These are phyloP conservation scores for Baudoinia panamericana DNA, from an alignment of 495 filamentous ascomycete genomes.

Conservation along the genomic window DNA sequence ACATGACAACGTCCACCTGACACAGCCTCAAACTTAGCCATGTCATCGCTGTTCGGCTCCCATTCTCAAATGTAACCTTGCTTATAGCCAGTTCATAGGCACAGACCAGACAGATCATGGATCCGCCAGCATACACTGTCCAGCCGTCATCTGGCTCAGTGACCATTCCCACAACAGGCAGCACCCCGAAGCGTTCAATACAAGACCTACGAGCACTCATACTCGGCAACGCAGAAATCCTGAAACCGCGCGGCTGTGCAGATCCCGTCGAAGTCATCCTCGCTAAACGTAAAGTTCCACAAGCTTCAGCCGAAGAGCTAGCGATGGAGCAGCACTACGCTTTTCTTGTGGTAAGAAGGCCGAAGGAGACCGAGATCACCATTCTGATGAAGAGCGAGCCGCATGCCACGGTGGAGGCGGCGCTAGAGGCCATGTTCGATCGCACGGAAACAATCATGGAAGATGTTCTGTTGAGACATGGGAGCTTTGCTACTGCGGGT, in stretches of 20 bases:
- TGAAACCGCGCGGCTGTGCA: background rate
- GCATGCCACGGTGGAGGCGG: slow-evolving; percentile 1
- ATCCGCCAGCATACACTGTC: slow-evolving; percentile 8
- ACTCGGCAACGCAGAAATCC: slow-evolving; percentile 5
- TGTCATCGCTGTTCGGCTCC: too few species aligned
- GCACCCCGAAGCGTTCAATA: background rate
- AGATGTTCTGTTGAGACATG: slow-evolving; percentile 7
- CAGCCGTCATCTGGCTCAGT: background rate
- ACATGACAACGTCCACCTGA: too few species aligned
- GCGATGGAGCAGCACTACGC: slow-evolving; percentile 7
- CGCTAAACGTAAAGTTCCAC: background rate
- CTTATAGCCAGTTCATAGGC: too few species aligned
- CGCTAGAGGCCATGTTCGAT: slow-evolving; percentile 7
- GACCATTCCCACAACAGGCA: background rate
- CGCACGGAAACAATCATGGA: slow-evolving; percentile 3
- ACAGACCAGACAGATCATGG: background rate
- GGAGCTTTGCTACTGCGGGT: background rate
- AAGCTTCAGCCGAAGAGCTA: slow-evolving; percentile 1
- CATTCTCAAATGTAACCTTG: too few species aligned
- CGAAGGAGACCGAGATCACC: background rate
- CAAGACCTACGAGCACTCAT: slow-evolving; percentile 6
- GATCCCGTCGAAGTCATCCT: slow-evolving; percentile 3
- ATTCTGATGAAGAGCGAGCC: slow-evolving; percentile 3
- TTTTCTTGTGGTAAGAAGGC: slow-evolving; percentile 2
- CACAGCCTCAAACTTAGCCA: background rate